A percentile compares a stretch with the other conserved stretches of the same genome.
phyloP scores from a whole-genome alignment of 441 rosid species.

The Syzygium malaccense region DNA sequence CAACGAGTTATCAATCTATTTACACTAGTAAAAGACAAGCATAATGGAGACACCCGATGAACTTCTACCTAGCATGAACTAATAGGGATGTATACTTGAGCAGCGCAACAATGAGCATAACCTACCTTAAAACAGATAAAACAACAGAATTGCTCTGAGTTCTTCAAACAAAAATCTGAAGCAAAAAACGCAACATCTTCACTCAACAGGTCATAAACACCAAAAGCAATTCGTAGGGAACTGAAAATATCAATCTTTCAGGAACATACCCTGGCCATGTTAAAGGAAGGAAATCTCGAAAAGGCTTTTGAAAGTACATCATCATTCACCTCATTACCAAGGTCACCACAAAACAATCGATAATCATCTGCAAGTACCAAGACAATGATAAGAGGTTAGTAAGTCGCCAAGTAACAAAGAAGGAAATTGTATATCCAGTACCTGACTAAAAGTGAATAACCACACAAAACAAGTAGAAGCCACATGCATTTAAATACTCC shows the following conservation, averaged over 20 bases:
- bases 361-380: conserved; percentile 57
- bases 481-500: neutral
- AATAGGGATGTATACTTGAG: neutral
- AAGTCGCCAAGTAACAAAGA: neutral
- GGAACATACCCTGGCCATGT: conserved; percentile 75
- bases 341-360: conserved; percentile 94
- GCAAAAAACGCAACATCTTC: conserved; percentile 24
- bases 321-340: conserved; percentile 99
- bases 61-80: neutral
- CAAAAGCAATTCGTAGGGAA: neutral
- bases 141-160: conserved; percentile 15
- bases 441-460: neutral
- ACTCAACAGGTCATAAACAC: conserved; percentile 6
- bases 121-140: conserved; percentile 6
- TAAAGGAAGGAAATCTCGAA: conserved; percentile 86
- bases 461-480: neutral
- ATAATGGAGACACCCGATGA: too few species aligned
- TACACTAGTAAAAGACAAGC: too few species aligned
- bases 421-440: neutral
- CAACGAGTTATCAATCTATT: neutral
- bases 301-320: conserved; percentile 97
- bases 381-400: neutral
- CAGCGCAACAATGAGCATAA: neutral
- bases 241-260: neutral
- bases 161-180: conserved; percentile 49